Evolutionary conservation across 2,329 filamentous ascomycete genomes (phyloP).

Genomic region (Aspergillus fumigatiaffinis): DNA sequence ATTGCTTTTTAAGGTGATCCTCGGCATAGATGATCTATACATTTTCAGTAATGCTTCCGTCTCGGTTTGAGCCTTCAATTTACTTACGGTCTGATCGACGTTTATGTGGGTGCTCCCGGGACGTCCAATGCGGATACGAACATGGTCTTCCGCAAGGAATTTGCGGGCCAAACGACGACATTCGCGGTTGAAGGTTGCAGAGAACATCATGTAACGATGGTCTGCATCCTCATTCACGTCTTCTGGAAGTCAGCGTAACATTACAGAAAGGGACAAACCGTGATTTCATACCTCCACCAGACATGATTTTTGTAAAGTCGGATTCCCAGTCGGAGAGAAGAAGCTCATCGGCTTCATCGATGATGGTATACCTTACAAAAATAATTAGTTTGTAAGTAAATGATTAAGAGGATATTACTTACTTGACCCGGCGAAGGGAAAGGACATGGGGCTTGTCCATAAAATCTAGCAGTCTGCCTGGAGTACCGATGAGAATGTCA

Average conservation of each 20-base stretch:
- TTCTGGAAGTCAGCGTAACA: slow-evolving; percentile 19
- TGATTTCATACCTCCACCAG: slow-evolving; percentile 66
- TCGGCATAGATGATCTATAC: slow-evolving; percentile 62
- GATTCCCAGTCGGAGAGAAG: slow-evolving; percentile 73
- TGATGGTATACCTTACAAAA: slow-evolving; percentile 57
- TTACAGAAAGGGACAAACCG: neutral
- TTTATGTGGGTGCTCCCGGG: slow-evolving; percentile 78
- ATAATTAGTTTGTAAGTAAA: neutral
- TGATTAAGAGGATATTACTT: slow-evolving; percentile 23
- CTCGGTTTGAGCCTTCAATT: neutral
- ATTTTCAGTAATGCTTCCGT: neutral
- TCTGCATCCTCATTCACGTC: slow-evolving; percentile 73
- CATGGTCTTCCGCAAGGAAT: slow-evolving; percentile 68
- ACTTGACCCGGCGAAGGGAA: slow-evolving; percentile 71
- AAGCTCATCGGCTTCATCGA: slow-evolving; percentile 96
- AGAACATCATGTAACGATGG: slow-evolving; percentile 76
- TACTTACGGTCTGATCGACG: slow-evolving; percentile 65
- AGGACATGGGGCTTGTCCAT: slow-evolving; percentile 68
- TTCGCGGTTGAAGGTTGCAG: slow-evolving; percentile 83
- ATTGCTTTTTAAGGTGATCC: slow-evolving; percentile 62
- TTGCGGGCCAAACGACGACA: slow-evolving; percentile 72
- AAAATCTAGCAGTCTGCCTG: slow-evolving; percentile 81
- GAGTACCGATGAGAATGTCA: slow-evolving; percentile 82
- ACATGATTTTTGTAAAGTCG: slow-evolving; percentile 71
- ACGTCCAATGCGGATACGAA: slow-evolving; percentile 82